These are phyloP conservation scores for Hydrangea macrophylla DNA, from an alignment of 148 eudicot species.

Conservation along the genomic window DNA sequence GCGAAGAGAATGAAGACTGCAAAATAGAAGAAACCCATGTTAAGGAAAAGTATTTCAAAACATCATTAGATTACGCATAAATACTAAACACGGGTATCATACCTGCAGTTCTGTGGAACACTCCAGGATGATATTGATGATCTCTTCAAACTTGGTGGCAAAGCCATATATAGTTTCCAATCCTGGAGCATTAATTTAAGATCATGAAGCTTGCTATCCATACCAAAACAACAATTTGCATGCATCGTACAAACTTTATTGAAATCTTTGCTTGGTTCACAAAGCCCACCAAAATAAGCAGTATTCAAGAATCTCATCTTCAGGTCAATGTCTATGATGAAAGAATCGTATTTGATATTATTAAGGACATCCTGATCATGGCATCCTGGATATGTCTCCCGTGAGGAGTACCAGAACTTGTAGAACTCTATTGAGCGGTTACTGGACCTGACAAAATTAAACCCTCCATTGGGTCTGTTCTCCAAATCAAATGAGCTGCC, in stretches of 20 bases:
- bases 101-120: conserved; percentile 52
- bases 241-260: conserved; percentile 58
- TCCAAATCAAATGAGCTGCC: conserved; percentile 36
- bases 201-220: conserved; percentile 42
- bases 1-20: not conserved
- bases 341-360: conserved; percentile 23
- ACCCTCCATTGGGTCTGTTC: conserved; percentile 57
- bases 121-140: conserved; percentile 33
- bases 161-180: conserved; percentile 49
- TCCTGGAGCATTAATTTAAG: conserved; percentile 55
- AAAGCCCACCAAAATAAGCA: conserved; percentile 55
- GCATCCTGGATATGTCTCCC: conserved; percentile 27
- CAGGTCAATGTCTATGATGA: conserved; percentile 35
- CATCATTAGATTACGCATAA: not conserved
- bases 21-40: not conserved
- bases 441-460: conserved; percentile 56
- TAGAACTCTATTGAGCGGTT: conserved; percentile 42
- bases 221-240: conserved; percentile 56
- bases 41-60: not conserved
- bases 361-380: conserved; percentile 24
- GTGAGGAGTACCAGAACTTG: conserved; percentile 25
- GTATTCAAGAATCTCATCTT: conserved; percentile 56
- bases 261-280: conserved; percentile 52
- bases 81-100: not conserved
- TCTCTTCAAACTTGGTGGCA: conserved; percentile 32